Evolutionary conservation across 768 basidiomycete genomes (phyloP).

Genomic region (Psilocybe cubensis): DNA sequence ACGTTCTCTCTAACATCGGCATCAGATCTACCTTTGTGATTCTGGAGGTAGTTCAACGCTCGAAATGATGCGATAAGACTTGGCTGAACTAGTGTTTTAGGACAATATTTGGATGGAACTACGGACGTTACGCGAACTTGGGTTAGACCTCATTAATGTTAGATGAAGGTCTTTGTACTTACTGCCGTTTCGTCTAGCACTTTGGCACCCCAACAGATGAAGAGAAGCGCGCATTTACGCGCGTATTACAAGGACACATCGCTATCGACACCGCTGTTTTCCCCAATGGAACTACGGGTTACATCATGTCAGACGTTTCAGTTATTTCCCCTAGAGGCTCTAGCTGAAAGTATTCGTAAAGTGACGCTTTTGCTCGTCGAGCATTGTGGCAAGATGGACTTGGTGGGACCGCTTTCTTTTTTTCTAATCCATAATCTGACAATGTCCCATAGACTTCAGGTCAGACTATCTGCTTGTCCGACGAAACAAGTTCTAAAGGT

Average conservation of each 20-base stretch:
- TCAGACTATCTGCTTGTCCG: neutral
- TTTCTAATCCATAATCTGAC: neutral
- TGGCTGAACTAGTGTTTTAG: slow-evolving; percentile 31
- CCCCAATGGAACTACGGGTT: slow-evolving; percentile 79
- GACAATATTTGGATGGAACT: slow-evolving; percentile 90
- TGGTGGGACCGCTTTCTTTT: slow-evolving; percentile 46
- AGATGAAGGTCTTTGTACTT: neutral
- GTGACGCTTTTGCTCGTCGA: slow-evolving; percentile 81
- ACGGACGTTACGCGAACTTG: slow-evolving; percentile 94
- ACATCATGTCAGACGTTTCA: slow-evolving; percentile 30
- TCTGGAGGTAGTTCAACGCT: slow-evolving; percentile 66
- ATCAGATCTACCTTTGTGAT: slow-evolving; percentile 62
- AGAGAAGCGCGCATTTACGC: slow-evolving; percentile 87
- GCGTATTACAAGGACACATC: slow-evolving; percentile 91
- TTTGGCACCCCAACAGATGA: slow-evolving; percentile 85
- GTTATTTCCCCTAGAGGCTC: neutral
- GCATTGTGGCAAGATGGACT: slow-evolving; percentile 88
- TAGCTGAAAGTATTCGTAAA: slow-evolving; percentile 26
- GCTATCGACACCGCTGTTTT: slow-evolving; percentile 86
- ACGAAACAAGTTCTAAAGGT: slow-evolving; percentile 47
- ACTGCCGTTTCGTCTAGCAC: slow-evolving; percentile 55
- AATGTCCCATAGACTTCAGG: slow-evolving; percentile 14
- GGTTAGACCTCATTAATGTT: slow-evolving; percentile 43
- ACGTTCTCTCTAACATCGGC: neutral
- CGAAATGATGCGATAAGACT: neutral